Conservation (phyloP, 345 rosid genomes). For the Bruguiera parviflora region DNA sequence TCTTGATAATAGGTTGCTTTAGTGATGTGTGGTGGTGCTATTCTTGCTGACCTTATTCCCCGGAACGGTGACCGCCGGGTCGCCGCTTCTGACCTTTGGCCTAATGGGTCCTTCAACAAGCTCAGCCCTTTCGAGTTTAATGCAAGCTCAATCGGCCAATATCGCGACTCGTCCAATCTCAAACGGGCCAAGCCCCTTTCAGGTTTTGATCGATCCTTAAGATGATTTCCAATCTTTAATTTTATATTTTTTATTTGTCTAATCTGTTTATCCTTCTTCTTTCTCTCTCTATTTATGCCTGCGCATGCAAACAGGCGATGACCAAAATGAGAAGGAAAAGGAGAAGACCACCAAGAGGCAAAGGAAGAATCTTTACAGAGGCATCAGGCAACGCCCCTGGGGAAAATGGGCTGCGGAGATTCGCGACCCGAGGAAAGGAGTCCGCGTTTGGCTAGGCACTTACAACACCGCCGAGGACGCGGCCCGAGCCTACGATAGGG, state of each 20-base stretch:
- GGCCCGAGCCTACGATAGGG: slow-evolving; percentile 83
- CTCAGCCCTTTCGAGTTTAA: slow-evolving; percentile 20
- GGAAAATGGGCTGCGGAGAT: slow-evolving; percentile 99
- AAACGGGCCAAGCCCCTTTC: slow-evolving; percentile 30
- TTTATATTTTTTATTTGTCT: neutral
- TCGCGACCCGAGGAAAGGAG: slow-evolving; percentile 89
- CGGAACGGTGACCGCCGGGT: slow-evolving; percentile 30
- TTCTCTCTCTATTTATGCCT: slow-evolving; percentile 3
- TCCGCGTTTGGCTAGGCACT: slow-evolving; percentile 94
- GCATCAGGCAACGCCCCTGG: slow-evolving; percentile 94
- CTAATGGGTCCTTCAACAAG: slow-evolving; percentile 29
- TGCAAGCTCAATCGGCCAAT: neutral
- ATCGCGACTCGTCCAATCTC: slow-evolving; percentile 9
- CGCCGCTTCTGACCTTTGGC: slow-evolving; percentile 55
- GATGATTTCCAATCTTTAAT: no score
- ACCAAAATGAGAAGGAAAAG: slow-evolving; percentile 32
- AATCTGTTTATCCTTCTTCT: neutral
- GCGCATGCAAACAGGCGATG: slow-evolving; percentile 34
- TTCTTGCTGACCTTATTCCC: slow-evolving; percentile 49
- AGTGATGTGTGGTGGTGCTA: slow-evolving; percentile 74
- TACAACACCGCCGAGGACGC: slow-evolving; percentile 90
- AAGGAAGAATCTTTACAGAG: slow-evolving; percentile 79
- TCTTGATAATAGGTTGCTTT: neutral
- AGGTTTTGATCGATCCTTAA: slow-evolving; percentile 32
- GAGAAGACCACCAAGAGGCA: slow-evolving; percentile 52